Percentiles rank a stretch among this genome's conserved stretches.
Evolutionary conservation across 1,139 yeast genomes (phyloP).

Genomic region (Candida pseudoviswanathii): DNA sequence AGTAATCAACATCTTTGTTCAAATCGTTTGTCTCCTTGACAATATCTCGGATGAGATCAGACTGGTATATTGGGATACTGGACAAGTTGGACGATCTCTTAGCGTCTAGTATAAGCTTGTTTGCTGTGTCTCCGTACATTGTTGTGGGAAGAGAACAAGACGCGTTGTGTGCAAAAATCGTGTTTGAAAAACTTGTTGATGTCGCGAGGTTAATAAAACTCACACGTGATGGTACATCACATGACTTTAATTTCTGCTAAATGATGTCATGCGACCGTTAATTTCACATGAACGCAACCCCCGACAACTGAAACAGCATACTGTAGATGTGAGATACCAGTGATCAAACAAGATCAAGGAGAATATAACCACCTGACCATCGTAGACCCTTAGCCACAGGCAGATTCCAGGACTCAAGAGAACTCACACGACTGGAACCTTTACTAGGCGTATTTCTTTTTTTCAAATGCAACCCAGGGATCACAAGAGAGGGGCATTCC

Average conservation of each 20-base stretch:
- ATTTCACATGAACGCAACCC: background rate
- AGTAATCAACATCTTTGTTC: slow-evolving; percentile 50
- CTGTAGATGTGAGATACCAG: background rate
- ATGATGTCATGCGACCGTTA: background rate
- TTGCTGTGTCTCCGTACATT: slow-evolving; percentile 91
- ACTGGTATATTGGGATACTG: slow-evolving; percentile 71
- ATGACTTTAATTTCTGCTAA: background rate
- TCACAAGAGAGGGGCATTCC: too few relatives aligned
- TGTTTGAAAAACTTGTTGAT: too few relatives aligned
- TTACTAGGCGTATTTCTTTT: too few relatives aligned
- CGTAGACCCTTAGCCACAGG: too few relatives aligned
- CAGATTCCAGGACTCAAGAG: too few relatives aligned
- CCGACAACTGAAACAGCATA: too few relatives aligned
- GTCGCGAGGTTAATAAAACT: too few relatives aligned
- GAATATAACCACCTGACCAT: too few relatives aligned
- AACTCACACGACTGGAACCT: too few relatives aligned
- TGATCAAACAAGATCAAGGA: background rate
- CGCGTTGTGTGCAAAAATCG: background rate
- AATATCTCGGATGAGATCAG: slow-evolving; percentile 70
- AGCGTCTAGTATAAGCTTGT: slow-evolving; percentile 81
- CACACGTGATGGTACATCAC: background rate
- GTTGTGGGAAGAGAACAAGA: background rate
- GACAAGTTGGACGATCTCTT: slow-evolving; percentile 72
- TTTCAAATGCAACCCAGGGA: too few relatives aligned
- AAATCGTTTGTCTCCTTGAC: slow-evolving; percentile 61